A percentile compares a stretch with the other conserved stretches of the same genome.
Conservation (phyloP, 805 yeast species). For the Ascoidea tarda region DNA sequence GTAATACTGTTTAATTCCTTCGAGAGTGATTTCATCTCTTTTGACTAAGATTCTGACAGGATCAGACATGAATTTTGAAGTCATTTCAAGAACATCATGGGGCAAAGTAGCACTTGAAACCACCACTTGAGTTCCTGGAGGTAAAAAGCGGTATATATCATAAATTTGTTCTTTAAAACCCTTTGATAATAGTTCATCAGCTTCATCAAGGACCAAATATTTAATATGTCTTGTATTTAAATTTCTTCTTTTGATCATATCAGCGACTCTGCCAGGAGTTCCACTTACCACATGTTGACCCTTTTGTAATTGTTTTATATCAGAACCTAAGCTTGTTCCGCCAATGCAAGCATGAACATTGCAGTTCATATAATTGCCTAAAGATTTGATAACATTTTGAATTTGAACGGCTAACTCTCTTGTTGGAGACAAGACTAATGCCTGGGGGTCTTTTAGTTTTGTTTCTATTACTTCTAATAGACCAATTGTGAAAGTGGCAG, state of each 20-base stretch:
- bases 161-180: constrained; percentile 95
- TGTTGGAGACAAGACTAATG: constrained; percentile 86
- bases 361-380: constrained; percentile 81
- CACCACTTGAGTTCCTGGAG: constrained; percentile 82
- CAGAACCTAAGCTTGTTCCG: constrained; percentile 76
- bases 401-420: constrained; percentile 93
- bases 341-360: constrained; percentile 90
- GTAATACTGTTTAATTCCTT: constrained; percentile 88
- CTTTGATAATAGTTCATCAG: constrained; percentile 84
- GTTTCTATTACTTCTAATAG: constrained; percentile 79
- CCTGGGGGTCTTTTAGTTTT: constrained; percentile 65
- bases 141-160: constrained; percentile 76
- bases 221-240: constrained; percentile 64
- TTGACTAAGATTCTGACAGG: constrained; percentile 91
- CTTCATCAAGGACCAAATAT: constrained; percentile 89
- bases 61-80: constrained; percentile 81
- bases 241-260: constrained; percentile 76
- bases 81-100: constrained; percentile 79
- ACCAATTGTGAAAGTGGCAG: constrained; percentile 94
- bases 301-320: constrained; percentile 52
- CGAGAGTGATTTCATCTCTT: constrained; percentile 85
- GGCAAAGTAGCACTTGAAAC: constrained; percentile 93
- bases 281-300: constrained; percentile 93
- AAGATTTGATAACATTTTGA: constrained; percentile 70
- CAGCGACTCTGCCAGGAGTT: constrained; percentile 92